Percentiles rank a stretch among this genome's conserved stretches.
Conservation (phyloP, 2,329 filamentous ascomycete genomes). For the Venturia effusa region DNA sequence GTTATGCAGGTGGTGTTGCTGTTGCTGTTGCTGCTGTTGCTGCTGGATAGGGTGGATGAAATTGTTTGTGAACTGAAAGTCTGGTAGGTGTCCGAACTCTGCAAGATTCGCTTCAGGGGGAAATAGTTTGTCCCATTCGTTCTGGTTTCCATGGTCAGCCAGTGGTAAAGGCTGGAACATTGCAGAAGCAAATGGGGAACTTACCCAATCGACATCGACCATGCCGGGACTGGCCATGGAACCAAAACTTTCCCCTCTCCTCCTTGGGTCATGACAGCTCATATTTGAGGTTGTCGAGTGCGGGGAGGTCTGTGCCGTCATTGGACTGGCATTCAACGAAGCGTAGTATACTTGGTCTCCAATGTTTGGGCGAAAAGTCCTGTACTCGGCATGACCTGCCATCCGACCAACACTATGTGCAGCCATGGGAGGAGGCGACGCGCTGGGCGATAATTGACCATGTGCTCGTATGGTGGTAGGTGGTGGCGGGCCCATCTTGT, state of each 20-base stretch:
- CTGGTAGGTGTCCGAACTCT: slow-evolving; percentile 4
- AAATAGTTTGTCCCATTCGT: slow-evolving; percentile 37
- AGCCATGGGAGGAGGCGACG: not conserved
- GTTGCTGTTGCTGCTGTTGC: not conserved
- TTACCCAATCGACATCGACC: slow-evolving; percentile 56
- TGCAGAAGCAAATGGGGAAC: slow-evolving; percentile 21
- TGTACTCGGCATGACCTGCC: not conserved
- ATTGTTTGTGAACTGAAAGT: slow-evolving; percentile 6
- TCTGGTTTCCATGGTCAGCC: slow-evolving; percentile 19
- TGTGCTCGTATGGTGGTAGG: not conserved
- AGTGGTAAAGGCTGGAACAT: not conserved
- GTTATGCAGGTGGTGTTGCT: not conserved
- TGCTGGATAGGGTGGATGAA: not conserved
- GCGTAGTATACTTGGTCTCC: not conserved
- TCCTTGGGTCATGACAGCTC: not conserved
- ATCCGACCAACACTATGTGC: not conserved
- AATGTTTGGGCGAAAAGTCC: not conserved
- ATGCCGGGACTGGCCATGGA: slow-evolving; percentile 10
- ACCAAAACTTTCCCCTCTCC: slow-evolving; percentile 6
- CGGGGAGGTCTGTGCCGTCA: not conserved
- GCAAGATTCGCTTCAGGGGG: slow-evolving; percentile 22
- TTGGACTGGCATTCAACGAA: not conserved
- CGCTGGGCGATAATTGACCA: not conserved
- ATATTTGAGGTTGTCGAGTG: slow-evolving; percentile 4
- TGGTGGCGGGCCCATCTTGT: slow-evolving; percentile 19